phyloP scores from a whole-genome alignment of 2,329 filamentous ascomycete species.

The Colletotrichum sp. region DNA sequence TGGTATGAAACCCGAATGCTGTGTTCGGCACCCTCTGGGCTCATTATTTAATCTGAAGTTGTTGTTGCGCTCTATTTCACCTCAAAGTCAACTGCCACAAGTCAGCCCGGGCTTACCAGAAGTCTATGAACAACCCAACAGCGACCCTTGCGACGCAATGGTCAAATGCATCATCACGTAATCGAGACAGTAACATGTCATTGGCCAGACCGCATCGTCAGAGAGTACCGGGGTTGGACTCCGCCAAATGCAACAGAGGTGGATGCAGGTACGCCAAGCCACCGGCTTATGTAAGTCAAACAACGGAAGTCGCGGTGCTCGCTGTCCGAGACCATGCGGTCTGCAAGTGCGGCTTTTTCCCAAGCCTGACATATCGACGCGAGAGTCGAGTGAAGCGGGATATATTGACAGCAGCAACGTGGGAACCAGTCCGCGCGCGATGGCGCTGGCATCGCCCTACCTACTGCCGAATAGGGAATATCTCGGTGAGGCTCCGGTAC shows the following conservation, averaged over 20 bases:
- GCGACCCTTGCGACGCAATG: neutral
- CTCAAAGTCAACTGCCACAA: neutral
- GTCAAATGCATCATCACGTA: neutral
- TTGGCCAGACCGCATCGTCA: conserved; percentile 1
- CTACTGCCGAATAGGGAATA: neutral
- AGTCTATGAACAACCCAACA: neutral
- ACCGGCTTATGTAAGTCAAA: conserved; percentile 1
- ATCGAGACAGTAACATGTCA: conserved; percentile 9
- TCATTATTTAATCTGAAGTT: neutral
- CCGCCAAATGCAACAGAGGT: neutral
- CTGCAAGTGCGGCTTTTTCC: neutral
- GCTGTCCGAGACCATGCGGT: neutral
- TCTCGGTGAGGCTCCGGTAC: neutral
- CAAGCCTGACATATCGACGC: neutral
- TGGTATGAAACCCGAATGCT: neutral
- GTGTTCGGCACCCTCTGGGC: neutral
- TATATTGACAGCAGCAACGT: neutral
- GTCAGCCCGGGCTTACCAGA: neutral
- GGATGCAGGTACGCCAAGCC: neutral
- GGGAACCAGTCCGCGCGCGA: neutral
- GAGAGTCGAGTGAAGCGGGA: neutral
- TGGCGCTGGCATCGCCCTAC: neutral
- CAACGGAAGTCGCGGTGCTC: conserved; percentile 6
- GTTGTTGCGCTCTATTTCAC: neutral
- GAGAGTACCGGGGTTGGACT: neutral